phyloP scores from a whole-genome alignment of 768 basidiomycete species.

The Favolaschia claudopus region DNA sequence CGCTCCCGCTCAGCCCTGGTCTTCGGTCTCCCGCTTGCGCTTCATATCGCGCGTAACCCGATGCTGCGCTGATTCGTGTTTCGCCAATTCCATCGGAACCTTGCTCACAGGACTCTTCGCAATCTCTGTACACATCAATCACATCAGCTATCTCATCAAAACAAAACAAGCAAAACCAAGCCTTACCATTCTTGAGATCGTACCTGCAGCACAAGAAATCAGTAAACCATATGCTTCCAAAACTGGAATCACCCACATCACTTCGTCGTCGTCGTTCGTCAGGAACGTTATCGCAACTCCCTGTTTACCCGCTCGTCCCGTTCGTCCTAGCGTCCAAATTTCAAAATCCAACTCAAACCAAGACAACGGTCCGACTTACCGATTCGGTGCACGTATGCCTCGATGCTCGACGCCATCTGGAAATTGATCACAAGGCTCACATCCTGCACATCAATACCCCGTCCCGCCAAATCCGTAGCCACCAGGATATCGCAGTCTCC shows the following conservation, averaged over 20 bases:
- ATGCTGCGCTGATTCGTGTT: constrained; percentile 92
- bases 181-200: constrained; percentile 90
- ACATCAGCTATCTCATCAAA: constrained; percentile 20
- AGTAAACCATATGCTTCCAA: constrained; percentile 11
- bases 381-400: constrained; percentile 97
- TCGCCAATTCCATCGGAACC: constrained; percentile 85
- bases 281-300: constrained; percentile 96
- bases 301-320: constrained; percentile 96
- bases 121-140: constrained; percentile 76
- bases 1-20: constrained; percentile 52
- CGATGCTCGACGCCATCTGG: constrained; percentile 96
- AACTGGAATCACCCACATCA: constrained; percentile 72
- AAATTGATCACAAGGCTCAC: constrained; percentile 96
- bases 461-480: constrained; percentile 96
- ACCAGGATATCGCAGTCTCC: constrained; percentile 91
- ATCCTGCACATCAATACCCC: constrained; percentile 98
- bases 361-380: constrained; percentile 58
- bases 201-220: constrained; percentile 62
- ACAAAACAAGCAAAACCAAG: constrained; percentile 7
- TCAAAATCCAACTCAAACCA: constrained; percentile 6
- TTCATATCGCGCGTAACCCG: constrained; percentile 95
- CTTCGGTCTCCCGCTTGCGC: constrained; percentile 87
- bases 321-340: constrained; percentile 72
- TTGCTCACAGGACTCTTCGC: constrained; percentile 94
- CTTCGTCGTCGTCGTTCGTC: constrained; percentile 95